Conservation (phyloP, 108 stramenopile species). For the Pseudonitzschia delicatissima region DNA sequence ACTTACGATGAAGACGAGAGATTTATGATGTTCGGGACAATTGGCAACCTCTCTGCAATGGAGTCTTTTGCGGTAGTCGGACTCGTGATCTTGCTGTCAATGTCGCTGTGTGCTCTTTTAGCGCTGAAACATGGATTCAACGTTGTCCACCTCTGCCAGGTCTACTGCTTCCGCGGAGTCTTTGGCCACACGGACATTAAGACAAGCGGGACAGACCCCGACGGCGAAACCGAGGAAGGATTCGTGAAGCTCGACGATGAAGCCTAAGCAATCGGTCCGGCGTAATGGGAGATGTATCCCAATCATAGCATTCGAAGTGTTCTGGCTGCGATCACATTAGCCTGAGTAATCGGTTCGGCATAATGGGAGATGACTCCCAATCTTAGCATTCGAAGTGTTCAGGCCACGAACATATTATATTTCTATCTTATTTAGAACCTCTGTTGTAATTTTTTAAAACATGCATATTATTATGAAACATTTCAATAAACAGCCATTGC, state of each 20-base stretch:
- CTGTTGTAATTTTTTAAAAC: too few relatives aligned
- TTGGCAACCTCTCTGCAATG: background rate
- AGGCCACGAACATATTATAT: too few relatives aligned
- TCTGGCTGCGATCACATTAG: too few relatives aligned
- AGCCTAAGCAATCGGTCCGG: slow-evolving; percentile 13
- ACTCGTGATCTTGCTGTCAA: background rate
- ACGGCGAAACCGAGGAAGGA: background rate
- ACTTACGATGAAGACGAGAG: background rate
- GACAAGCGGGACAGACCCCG: background rate
- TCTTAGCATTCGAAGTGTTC: too few relatives aligned
- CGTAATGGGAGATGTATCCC: slow-evolving; percentile 14
- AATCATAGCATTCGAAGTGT: background rate
- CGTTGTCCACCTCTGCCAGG: background rate
- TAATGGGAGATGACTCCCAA: too few relatives aligned
- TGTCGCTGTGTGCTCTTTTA: background rate
- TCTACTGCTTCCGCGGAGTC: background rate
- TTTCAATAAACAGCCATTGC: too few relatives aligned
- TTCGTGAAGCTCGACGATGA: slow-evolving; percentile 1
- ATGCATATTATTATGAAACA: too few relatives aligned
- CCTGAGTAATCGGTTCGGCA: too few relatives aligned
- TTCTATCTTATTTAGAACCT: too few relatives aligned
- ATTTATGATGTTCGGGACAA: background rate
- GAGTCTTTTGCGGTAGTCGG: background rate
- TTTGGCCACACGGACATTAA: background rate
- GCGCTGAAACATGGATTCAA: background rate